Evolutionary conservation across 768 basidiomycete species (phyloP), one percentile per base, ranked within the genome.

Genomic region (Kwoniella sp.): DNA sequence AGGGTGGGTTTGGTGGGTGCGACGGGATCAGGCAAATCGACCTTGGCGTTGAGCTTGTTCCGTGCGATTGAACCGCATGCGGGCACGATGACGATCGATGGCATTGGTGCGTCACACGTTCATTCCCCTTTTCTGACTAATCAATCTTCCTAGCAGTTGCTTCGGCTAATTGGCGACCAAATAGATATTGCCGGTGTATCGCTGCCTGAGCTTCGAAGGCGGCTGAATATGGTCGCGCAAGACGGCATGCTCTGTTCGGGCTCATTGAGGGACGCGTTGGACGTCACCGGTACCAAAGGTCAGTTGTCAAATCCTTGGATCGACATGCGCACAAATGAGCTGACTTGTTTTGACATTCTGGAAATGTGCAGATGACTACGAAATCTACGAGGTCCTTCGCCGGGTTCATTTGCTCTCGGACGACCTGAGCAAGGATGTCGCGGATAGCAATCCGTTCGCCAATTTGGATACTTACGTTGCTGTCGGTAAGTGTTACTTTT

Each of bases 201-300:
- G 4, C 60, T 80, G 45, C 62, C 67, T 8, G 73, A 75, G 26
- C 63, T 81, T 23, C 56, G 81, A 48, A 67, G 69, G 8, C 68
- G 75, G 31, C 53, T 81, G 23, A 76, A 77, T 22, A 79, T 78
- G 67, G 76, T 81, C 20, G 75, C 75, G 9, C 81, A 81, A 64
- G 81, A 81, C 65, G 73, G 75, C 3, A 65, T 55, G 20, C 68
- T 81, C 15, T 71, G 72, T 30, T 79, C 78, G 1, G 81, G 81
- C 0, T 78, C 76, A 1, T 55, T 81, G n/a, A 58, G 77, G 22
- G 65, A 80, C n/a, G 74, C 78, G 1, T 58, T 81, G 41, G 80
- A 81, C 55, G 75, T 79, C 5, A 73, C 73, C 11, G 72, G 72
- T 2, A 41, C 55, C 20, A 72, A 67, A 41, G 63, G 73, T 71